Evolutionary conservation across 345 rosid species (phyloP), one percentile per base, ranked within the genome.

Genomic region (Populus alba): DNA sequence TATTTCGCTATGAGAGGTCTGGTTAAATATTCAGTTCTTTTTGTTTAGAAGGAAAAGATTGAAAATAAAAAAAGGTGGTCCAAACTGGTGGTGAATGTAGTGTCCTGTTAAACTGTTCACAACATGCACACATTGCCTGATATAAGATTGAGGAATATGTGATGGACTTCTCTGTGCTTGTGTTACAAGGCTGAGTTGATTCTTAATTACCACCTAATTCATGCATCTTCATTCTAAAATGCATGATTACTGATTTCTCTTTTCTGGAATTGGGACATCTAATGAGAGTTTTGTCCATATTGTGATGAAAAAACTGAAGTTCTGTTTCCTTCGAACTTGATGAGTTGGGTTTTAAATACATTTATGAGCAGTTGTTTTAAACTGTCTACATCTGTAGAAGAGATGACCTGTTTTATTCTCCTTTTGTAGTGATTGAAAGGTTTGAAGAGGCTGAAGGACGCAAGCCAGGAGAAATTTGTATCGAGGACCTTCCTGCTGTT

Each of bases 1-100:
- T 92, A 86, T 84, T 93, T 91, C 74, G 93, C 97, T 27, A 89
- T 91, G 93, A 89, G 98, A 90, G 97, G 99, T 92, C 51, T 13
- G 77, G 35, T 53, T 66, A 78, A 35, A 68, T 67, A 51, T 80
- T 67, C 45, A 35, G 43, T 67, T 25, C 22, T 43, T 37, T 35
- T 12, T 57, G 66, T 38, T 41, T 39, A 4, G 66, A 16, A 41
- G 25, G 67, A 51, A n/a, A 45, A 78, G 37, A 35, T 49, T 39
- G 35, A 43, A 70, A 41, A 12, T 7, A 29, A 6, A 6, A 6
- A 38, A 33, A 70, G 23, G 25, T 15, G 27, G 57, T 25, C 37
- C 51, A 13, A 23, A 59, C 65, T 59, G 4, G 3, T 59, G 63
- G 29, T n/a, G 63, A 57, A 57, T 57, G 63, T n/a, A 57, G 63